Conservation (phyloP, 2,329 filamentous ascomycete genomes). For the Beauveria pseudobassiana region DNA sequence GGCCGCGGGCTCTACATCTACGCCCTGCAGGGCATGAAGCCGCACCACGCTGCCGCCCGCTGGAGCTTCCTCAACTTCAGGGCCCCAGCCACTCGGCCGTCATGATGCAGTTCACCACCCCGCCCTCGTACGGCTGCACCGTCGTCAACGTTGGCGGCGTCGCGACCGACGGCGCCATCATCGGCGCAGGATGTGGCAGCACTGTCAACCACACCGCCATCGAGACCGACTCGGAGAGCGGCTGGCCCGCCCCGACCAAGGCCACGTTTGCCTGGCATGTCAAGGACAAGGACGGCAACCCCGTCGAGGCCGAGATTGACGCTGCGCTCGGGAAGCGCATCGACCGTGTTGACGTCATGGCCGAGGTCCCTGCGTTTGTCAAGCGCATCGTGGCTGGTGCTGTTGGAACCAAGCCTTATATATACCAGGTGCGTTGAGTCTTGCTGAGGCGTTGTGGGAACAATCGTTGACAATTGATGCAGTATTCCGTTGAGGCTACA, state of each 20-base stretch:
- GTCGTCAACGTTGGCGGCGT: constrained; percentile 77
- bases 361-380: constrained; percentile 88
- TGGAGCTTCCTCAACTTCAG: constrained; percentile 97
- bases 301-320: constrained; percentile 61
- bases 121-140: constrained; percentile 83
- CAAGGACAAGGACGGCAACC: constrained; percentile 67
- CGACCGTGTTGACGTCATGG: constrained; percentile 88
- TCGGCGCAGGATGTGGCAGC: constrained; percentile 62
- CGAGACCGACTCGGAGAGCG: constrained; percentile 66
- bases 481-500: constrained; percentile 66
- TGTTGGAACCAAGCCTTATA: constrained; percentile 91
- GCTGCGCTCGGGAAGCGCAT: constrained; percentile 59
- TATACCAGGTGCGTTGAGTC: constrained; percentile 70
- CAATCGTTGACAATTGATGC: background rate
- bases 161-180: constrained; percentile 70
- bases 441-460: too few relatives aligned
- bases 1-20: constrained; percentile 75
- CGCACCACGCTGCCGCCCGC: constrained; percentile 82
- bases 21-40: constrained; percentile 97
- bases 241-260: constrained; percentile 80
- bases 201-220: constrained; percentile 61
- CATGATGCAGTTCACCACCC: constrained; percentile 94
- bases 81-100: constrained; percentile 78
- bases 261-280: constrained; percentile 74
- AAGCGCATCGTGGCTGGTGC: constrained; percentile 87